Conservation (phyloP, 108 stramenopile genomes). For the Nitzschia sp. region DNA sequence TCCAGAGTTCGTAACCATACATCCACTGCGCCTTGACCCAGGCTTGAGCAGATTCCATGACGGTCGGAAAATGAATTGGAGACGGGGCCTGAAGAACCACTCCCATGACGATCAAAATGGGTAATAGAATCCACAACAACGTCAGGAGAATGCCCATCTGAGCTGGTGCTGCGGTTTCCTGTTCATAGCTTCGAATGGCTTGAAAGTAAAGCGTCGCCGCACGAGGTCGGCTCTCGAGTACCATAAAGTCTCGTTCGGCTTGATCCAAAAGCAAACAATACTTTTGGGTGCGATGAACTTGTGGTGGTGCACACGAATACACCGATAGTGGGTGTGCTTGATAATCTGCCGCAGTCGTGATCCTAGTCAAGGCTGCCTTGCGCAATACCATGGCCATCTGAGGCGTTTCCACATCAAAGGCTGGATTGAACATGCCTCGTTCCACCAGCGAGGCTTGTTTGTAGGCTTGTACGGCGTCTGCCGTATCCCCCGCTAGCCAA, state of each 20-base stretch:
- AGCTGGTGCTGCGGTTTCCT: neutral
- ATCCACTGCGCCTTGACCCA: neutral
- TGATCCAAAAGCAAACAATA: neutral
- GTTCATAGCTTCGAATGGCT: neutral
- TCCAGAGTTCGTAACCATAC: neutral
- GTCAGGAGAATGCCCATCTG: neutral
- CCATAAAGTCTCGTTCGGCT: neutral
- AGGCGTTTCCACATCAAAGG: neutral
- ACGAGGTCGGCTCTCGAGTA: neutral
- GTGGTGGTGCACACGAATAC: too few species aligned
- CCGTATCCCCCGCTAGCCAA: neutral
- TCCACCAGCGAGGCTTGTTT: neutral
- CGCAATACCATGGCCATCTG: neutral
- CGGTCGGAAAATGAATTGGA: too few species aligned
- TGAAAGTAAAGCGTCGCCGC: neutral
- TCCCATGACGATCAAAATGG: neutral
- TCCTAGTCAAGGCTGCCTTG: neutral
- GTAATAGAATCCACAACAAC: neutral
- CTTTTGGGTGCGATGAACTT: too few species aligned
- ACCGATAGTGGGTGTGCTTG: neutral
- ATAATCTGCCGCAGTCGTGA: neutral
- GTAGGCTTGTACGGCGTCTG: slow-evolving; percentile 7
- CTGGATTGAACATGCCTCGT: neutral
- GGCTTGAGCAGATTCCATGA: too few species aligned
- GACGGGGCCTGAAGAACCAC: neutral